phyloP scores from a whole-genome alignment of 202 grass and related monocot species.

The Eragrostis tef region DNA sequence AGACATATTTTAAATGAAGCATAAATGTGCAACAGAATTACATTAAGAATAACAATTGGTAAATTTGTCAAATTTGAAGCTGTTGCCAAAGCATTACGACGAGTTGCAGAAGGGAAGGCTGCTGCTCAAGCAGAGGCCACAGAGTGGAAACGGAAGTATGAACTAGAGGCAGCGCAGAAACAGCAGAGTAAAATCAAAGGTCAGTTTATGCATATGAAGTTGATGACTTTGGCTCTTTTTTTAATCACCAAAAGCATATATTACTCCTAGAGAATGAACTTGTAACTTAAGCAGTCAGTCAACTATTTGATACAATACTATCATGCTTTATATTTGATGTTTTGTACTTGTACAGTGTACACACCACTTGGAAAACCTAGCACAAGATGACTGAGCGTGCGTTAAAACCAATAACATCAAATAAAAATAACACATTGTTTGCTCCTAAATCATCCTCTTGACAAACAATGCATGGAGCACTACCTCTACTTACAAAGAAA shows the following conservation, averaged over 20 bases:
- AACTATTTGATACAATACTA: background rate
- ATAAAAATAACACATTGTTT: too few species aligned
- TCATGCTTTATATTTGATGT: background rate
- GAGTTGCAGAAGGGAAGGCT: constrained; percentile 93
- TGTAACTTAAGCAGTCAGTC: background rate
- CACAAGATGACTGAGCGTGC: background rate
- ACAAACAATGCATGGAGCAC: background rate
- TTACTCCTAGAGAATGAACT: background rate
- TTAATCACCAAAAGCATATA: background rate
- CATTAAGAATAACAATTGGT: constrained; percentile 26
- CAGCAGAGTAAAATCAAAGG: constrained; percentile 65
- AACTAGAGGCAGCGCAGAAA: constrained; percentile 71
- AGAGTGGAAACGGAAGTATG: constrained; percentile 95
- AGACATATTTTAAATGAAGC: constrained; percentile 32
- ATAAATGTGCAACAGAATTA: background rate
- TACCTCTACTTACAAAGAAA: background rate
- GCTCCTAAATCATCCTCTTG: too few species aligned
- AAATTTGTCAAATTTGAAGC: constrained; percentile 50
- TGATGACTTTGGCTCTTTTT: constrained; percentile 1
- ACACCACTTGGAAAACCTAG: background rate
- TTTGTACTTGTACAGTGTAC: background rate
- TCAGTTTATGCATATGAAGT: constrained; percentile 41
- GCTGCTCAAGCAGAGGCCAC: constrained; percentile 79
- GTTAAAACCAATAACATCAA: background rate
- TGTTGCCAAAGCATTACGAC: constrained; percentile 90